Evolutionary conservation across 2,329 filamentous ascomycete genomes (phyloP), one percentile per base, ranked within the genome.

Genomic region (Pseudogymnoascus sp.): DNA sequence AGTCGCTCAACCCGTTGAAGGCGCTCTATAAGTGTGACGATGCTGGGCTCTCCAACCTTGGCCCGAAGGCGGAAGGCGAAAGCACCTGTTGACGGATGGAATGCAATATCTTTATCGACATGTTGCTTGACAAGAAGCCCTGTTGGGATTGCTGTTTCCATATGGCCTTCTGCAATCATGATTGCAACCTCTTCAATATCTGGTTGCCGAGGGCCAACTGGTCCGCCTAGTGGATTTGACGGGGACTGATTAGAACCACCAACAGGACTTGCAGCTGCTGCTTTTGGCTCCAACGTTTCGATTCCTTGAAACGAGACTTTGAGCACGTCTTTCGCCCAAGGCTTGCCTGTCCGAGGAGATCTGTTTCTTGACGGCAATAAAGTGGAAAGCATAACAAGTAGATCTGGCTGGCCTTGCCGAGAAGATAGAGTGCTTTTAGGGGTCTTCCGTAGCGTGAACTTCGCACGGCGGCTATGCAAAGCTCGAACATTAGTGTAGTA

Each of bases 1-100:
- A 95, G 80, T 19, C 88, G 83, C 69, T 89, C 85, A 64, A 95
- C 86, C 81, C 60, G 81, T 77, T 65, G 80, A 77, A 70, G 60
- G 19, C 68, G 68, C 40, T 73, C 69, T n/a, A 68, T 65, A 4
- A 75, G 67, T 23, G 62, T 60, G 9, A 68, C 62, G 37, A 74
- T 68, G 37, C 72, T 62, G 7, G 70, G 64, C 59, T 70, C 69
- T 13, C 73, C 73, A 44, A 74, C 62, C 59, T 65, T 65, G 42
- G 69, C 70, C 7, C 67, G 68, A n/a, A 75, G 63, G 1, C 71
- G 69, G 46, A 74, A 68, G 10, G 71, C 71, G 59, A 75, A 71
- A 5, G 66, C 65, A 7, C 71, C 71, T 2, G 67, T 65, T 29
- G 66, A 59, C 4, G 68, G 62, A 56, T 74, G 65, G 56, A 72